Evolutionary conservation across 2,329 filamentous ascomycete genomes (phyloP).

Genomic region (Neurospora sp.): DNA sequence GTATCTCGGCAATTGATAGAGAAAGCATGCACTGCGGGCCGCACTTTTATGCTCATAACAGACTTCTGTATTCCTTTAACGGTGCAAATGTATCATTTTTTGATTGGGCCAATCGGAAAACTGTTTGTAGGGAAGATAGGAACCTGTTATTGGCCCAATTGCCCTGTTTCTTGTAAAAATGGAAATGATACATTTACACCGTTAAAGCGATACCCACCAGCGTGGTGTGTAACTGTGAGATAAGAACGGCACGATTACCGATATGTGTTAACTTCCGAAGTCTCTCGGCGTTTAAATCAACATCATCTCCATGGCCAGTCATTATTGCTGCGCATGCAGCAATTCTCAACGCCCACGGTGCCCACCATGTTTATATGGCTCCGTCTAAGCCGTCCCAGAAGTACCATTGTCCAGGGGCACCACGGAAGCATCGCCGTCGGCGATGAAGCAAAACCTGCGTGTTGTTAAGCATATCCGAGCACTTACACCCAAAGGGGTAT

Average conservation of each 20-base stretch:
- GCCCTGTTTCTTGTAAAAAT: too few species aligned
- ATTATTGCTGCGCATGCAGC: neutral
- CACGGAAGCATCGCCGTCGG: too few species aligned
- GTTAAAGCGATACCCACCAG: neutral
- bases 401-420: too few species aligned
- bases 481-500: too few species aligned
- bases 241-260: neutral
- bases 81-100: too few species aligned
- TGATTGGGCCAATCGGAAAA: too few species aligned
- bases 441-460: too few species aligned
- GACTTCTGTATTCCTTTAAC: neutral
- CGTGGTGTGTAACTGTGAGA: neutral
- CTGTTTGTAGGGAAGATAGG: too few species aligned
- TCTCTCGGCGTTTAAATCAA: neutral
- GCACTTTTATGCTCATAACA: neutral
- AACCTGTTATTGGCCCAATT: too few species aligned
- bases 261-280: neutral
- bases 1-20: neutral
- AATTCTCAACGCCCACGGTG: neutral
- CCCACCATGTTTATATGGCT: neutral
- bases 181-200: too few species aligned
- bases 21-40: neutral
- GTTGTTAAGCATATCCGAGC: too few species aligned
- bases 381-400: too few species aligned
- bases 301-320: neutral